Percentiles rank a stretch among this genome's conserved stretches.
Evolutionary conservation across 345 rosid species (phyloP).

Genomic region (Eutrema japonicum): DNA sequence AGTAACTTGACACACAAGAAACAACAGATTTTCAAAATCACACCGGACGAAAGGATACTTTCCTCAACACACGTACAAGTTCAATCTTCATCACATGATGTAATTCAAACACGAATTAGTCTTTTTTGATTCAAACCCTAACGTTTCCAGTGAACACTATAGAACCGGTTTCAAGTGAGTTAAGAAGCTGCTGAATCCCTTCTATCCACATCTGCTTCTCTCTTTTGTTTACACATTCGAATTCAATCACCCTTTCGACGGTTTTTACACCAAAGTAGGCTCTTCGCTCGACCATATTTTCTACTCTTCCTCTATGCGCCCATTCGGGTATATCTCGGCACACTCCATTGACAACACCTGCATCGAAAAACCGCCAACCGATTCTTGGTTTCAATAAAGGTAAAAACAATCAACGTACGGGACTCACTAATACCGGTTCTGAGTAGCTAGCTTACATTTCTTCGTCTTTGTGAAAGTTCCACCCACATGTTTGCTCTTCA

Average conservation of each 20-base stretch:
- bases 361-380: neutral
- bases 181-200: conserved; percentile 73
- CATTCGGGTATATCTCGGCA: conserved; percentile 62
- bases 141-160: conserved; percentile 26
- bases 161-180: conserved; percentile 44
- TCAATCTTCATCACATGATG: conserved; percentile 25
- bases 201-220: conserved; percentile 82
- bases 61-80: conserved; percentile 23
- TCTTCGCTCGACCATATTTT: conserved; percentile 46
- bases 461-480: conserved; percentile 89
- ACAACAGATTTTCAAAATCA: conserved; percentile 16
- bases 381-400: neutral
- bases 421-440: neutral
- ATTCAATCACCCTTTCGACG: conserved; percentile 72
- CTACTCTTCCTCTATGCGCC: conserved; percentile 59
- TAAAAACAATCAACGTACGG: neutral
- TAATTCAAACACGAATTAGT: conserved; percentile 17
- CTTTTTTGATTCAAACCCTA: conserved; percentile 1
- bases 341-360: conserved; percentile 74
- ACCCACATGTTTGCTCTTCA: conserved; percentile 90
- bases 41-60: conserved; percentile 13
- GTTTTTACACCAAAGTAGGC: conserved; percentile 83
- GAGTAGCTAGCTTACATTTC: conserved; percentile 67
- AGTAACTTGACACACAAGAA: conserved; percentile 18
- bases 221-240: conserved; percentile 67